These are phyloP conservation scores for Tylopilus sp. DNA, from an alignment of 768 basidiomycete genomes.

Conservation along the genomic window DNA sequence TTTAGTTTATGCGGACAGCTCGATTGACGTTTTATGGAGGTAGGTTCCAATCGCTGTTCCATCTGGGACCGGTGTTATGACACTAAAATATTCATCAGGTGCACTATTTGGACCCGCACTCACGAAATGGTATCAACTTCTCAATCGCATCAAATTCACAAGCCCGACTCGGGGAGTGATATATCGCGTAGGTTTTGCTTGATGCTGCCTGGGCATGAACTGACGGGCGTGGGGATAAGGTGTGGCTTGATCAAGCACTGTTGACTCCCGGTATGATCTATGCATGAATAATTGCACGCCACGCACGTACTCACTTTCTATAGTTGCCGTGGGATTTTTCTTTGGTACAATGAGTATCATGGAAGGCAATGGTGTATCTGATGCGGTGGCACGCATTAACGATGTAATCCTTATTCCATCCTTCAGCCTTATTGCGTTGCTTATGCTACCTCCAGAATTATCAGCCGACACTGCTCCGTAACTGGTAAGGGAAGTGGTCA, in stretches of 20 bases:
- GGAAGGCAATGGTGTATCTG: constrained; percentile 64
- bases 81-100: constrained; percentile 34
- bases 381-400: constrained; percentile 46
- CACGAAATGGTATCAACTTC: constrained; percentile 76
- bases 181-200: constrained; percentile 49
- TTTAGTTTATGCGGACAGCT: constrained; percentile 56
- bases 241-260: constrained; percentile 78
- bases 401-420: constrained; percentile 23
- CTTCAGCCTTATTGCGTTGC: neutral
- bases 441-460: constrained; percentile 49
- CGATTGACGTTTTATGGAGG: constrained; percentile 75
- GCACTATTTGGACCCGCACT: constrained; percentile 77
- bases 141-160: constrained; percentile 68
- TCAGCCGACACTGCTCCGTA: constrained; percentile 67
- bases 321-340: constrained; percentile 49
- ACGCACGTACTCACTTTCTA: constrained; percentile 2
- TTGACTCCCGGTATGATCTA: constrained; percentile 58
- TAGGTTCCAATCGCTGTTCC: constrained; percentile 10
- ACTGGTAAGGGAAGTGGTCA: constrained; percentile 49
- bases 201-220: neutral
- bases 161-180: constrained; percentile 55
- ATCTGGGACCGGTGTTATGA: neutral
- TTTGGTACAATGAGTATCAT: constrained; percentile 77
- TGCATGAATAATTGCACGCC: constrained; percentile 5
- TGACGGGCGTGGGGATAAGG: constrained; percentile 38